Conservation (phyloP, 2,329 filamentous ascomycete species). For the Helotiales sp. region DNA sequence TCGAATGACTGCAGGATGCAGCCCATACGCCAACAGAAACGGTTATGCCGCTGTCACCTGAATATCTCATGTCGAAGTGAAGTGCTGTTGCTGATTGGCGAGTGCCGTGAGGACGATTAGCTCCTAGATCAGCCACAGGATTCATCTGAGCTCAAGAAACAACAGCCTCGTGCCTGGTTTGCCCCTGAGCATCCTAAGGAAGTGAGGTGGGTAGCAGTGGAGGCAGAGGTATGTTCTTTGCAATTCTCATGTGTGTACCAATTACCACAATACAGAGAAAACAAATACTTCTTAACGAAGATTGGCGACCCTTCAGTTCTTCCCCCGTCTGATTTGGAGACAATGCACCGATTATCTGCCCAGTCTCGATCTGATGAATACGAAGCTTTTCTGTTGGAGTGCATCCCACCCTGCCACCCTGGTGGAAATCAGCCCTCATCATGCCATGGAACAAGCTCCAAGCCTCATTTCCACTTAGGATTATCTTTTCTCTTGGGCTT, state of each 20-base stretch:
- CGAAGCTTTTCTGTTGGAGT: not conserved
- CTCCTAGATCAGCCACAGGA: not conserved
- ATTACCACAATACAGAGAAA: not conserved
- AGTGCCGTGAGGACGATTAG: not conserved
- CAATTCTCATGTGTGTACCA: not conserved
- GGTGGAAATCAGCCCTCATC: not conserved
- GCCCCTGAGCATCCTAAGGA: not conserved
- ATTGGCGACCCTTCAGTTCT: not conserved
- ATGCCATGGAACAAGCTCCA: not conserved
- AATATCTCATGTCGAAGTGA: not conserved
- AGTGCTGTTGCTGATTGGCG: not conserved
- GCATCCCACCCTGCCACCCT: slow-evolving; percentile 1
- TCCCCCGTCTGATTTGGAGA: not conserved
- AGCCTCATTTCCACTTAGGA: not conserved
- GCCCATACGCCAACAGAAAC: not conserved
- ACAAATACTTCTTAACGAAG: too few species aligned
- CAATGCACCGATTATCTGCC: not conserved
- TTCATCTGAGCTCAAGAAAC: not conserved
- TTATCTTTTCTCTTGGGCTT: not conserved
- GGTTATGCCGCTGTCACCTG: not conserved
- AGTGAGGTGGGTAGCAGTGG: not conserved
- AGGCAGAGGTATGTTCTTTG: not conserved
- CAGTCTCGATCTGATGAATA: not conserved
- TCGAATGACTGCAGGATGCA: slow-evolving; percentile 1
- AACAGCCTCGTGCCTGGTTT: not conserved